phyloP scores from a whole-genome alignment of 2,329 filamentous ascomycete species.

The Tolypocladium ophioglossoides region DNA sequence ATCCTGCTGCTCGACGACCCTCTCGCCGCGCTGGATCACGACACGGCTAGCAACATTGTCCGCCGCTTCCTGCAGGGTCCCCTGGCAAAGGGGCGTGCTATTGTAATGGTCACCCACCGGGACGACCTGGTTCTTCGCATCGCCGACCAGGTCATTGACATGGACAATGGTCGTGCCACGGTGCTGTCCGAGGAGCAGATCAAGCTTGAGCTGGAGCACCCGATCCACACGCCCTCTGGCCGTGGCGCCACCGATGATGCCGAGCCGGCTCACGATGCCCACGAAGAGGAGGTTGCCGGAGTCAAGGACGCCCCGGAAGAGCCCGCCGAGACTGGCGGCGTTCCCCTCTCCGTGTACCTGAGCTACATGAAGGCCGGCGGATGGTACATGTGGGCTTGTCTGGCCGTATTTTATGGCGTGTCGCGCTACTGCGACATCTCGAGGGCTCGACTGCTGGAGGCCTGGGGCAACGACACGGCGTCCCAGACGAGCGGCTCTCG shows the following conservation, averaged over 20 bases:
- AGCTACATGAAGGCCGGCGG: conserved; percentile 76
- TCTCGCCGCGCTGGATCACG: conserved; percentile 51
- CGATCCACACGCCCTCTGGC: conserved; percentile 18
- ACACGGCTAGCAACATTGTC: conserved; percentile 52
- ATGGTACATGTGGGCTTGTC: conserved; percentile 58
- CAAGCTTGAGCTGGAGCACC: conserved; percentile 24
- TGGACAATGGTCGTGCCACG: conserved; percentile 48
- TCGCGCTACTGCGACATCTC: conserved; percentile 56
- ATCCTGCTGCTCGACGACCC: conserved; percentile 53
- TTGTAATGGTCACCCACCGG: conserved; percentile 70
- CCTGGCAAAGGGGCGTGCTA: conserved; percentile 52
- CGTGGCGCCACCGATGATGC: conserved; percentile 8
- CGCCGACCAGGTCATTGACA: conserved; percentile 63
- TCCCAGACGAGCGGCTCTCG: not conserved
- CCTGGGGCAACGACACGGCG: conserved; percentile 60
- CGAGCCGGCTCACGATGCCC: conserved; percentile 19
- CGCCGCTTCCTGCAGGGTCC: conserved; percentile 48
- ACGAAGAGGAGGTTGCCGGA: conserved; percentile 10
- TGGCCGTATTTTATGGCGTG: conserved; percentile 51
- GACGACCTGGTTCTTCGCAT: conserved; percentile 68
- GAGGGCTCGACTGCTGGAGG: conserved; percentile 73
- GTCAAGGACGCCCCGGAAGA: conserved; percentile 21
- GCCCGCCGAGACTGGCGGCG: conserved; percentile 47
- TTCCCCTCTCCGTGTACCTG: conserved; percentile 70
- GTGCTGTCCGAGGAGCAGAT: conserved; percentile 36